Conservation (phyloP, 148 eudicot genomes). For the Persicaria maculosa region DNA sequence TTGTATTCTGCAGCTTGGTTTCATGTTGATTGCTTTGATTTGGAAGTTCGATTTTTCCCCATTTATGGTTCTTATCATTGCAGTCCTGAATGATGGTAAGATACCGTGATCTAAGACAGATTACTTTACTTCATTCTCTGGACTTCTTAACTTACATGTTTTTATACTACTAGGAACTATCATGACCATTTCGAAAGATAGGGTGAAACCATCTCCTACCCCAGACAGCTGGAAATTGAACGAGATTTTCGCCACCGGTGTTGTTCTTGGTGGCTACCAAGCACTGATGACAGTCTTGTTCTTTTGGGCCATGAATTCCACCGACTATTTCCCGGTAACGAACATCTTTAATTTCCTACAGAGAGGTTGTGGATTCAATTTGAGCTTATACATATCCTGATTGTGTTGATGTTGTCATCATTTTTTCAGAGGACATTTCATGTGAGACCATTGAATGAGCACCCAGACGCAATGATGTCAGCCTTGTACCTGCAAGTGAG, state of each 20-base stretch:
- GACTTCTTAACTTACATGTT: background rate
- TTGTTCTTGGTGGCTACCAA: conserved; percentile 58
- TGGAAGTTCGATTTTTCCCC: conserved; percentile 74
- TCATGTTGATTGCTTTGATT: conserved; percentile 62
- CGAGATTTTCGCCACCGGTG: conserved; percentile 66
- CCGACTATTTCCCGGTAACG: conserved; percentile 44
- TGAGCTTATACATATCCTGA: background rate
- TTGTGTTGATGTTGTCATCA: background rate
- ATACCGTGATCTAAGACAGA: background rate
- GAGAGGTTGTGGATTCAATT: background rate
- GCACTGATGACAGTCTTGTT: conserved; percentile 65
- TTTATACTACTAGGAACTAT: conserved; percentile 42
- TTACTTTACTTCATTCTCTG: background rate
- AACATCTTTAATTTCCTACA: conserved; percentile 4
- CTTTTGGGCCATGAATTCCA: conserved; percentile 49
- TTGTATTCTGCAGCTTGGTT: conserved; percentile 42
- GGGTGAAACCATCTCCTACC: conserved; percentile 65
- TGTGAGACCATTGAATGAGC: conserved; percentile 24
- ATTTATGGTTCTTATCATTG: conserved; percentile 69
- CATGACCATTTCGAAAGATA: conserved; percentile 74
- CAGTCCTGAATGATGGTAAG: conserved; percentile 60
- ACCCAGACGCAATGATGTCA: conserved; percentile 34
- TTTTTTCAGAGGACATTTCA: conserved; percentile 27
- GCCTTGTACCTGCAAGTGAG: conserved; percentile 69
- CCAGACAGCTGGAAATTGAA: conserved; percentile 74